Evolutionary conservation across 805 yeast genomes (phyloP), one percentile per base, ranked within the genome.

Genomic region (Candida hungchunana): DNA sequence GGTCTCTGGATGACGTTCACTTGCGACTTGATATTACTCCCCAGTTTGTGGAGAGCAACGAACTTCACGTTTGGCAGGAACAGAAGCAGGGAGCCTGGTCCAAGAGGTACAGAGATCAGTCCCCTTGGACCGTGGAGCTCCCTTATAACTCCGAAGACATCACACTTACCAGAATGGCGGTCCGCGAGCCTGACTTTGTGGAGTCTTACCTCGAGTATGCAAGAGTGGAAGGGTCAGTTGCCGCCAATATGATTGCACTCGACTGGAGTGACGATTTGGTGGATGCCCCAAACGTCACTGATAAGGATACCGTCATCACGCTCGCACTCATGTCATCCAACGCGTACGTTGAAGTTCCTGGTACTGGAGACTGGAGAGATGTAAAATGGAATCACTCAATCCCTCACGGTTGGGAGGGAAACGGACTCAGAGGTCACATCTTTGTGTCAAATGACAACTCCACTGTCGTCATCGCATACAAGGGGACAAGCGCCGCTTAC

Each of bases 401-500:
- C 10, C 75, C 79, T 13, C 81, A 81, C 56, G 97, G 97, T 3
- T 93, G 97, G 98, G 73, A 77, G 43, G 79, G 68, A 8, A 77
- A 75, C 42, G 97, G 97, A 1, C 60, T 93, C 3, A 68, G 98
- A 29, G 98, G 98, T 3, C 96, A 93, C 56, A 77, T 93, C 1
- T 93, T 93, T 60, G 79, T 77, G 7, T 71, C 75, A 32, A 77
- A 74, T 40, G 71, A 69, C 32, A 70, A 78, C 3, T 56, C 70
- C 8, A 62, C 72, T 0, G 85, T 86, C 12, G 82, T 93, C 2
- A 73, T 93, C 20, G 77, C 95, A 0, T 67, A 87, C 39, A 93
- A 93, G 58, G 98, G 98, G 2, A 90, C 98, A 1, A 77, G 89
- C 32, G 95, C 97, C 0, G 84, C 88, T 0, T 77, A 80, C 4